A percentile compares a stretch with the other conserved stretches of the same genome.
Evolutionary conservation across 164 flowering plant genomes (phyloP).

Genomic region (Taxillus chinensis): DNA sequence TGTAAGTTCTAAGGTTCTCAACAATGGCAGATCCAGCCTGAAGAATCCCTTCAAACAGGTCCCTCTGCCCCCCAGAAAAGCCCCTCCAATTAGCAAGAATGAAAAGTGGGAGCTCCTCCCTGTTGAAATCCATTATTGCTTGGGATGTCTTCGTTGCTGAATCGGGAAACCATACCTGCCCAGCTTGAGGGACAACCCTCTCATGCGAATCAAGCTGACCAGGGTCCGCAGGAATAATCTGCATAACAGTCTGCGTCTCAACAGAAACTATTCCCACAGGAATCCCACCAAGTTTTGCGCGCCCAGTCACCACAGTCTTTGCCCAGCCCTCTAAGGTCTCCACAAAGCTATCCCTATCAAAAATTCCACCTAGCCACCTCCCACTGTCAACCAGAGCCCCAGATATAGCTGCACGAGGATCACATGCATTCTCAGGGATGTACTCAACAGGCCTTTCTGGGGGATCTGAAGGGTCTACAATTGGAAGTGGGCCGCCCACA

Average conservation of each 20-base stretch:
- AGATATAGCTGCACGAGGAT: slow-evolving; percentile 92
- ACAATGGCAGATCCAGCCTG: slow-evolving; percentile 99
- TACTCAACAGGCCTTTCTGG: slow-evolving; percentile 79
- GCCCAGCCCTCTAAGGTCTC: slow-evolving; percentile 99
- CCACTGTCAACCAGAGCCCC: slow-evolving; percentile 50
- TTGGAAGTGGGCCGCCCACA: slow-evolving; percentile 80
- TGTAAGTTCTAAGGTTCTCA: slow-evolving; percentile 90
- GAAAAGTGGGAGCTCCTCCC: slow-evolving; percentile 94
- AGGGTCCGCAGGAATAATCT: slow-evolving; percentile 97
- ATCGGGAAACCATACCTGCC: slow-evolving; percentile 99
- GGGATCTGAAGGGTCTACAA: slow-evolving; percentile 56
- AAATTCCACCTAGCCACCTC: slow-evolving; percentile 90
- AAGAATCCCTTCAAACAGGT: slow-evolving; percentile 96
- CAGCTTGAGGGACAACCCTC: slow-evolving; percentile 96
- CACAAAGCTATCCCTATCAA: slow-evolving; percentile 83
- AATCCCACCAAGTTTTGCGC: slow-evolving; percentile 97
- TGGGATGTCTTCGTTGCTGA: slow-evolving; percentile 95
- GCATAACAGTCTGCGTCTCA: slow-evolving; percentile 98
- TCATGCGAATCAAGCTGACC: slow-evolving; percentile 99
- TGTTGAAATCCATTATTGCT: slow-evolving; percentile 86
- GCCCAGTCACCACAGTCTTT: slow-evolving; percentile 94
- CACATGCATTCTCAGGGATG: slow-evolving; percentile 81
- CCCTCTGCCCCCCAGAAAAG: slow-evolving; percentile 98
- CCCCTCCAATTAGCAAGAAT: slow-evolving; percentile 99
- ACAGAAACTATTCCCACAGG: slow-evolving; percentile 97